These are phyloP conservation scores for Aristolochia contorta DNA, from an alignment of 164 flowering plant species.

Conservation along the genomic window DNA sequence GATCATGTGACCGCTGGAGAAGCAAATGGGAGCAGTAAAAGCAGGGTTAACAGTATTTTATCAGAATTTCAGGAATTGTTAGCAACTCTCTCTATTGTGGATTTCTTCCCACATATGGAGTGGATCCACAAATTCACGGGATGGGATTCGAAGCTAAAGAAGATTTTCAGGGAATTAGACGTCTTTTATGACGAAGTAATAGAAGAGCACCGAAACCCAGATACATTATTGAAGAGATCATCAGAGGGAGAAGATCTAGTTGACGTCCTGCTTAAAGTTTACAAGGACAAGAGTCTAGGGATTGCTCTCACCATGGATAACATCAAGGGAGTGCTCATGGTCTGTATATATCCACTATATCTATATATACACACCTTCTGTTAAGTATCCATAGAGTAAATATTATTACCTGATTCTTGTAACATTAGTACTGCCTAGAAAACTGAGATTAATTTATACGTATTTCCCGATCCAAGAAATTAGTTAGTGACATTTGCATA, in stretches of 20 bases:
- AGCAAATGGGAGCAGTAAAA: not conserved
- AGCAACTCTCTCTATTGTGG: constrained; percentile 4
- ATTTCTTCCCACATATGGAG: constrained; percentile 9
- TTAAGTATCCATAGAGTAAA: too few relatives aligned
- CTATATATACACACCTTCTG: not conserved
- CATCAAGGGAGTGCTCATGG: constrained; percentile 18
- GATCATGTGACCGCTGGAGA: not conserved
- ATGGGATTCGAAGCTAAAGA: constrained; percentile 1
- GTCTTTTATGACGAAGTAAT: constrained; percentile 4
- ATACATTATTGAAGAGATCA: not conserved
- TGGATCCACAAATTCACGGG: constrained; percentile 17
- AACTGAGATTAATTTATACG: too few relatives aligned
- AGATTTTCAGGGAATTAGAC: constrained; percentile 9
- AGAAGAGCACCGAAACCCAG: constrained; percentile 12
- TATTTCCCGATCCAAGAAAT: too few relatives aligned
- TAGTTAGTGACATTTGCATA: too few relatives aligned
- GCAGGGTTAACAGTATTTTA: not conserved
- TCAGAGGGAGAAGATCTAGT: constrained; percentile 7
- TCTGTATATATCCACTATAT: not conserved
- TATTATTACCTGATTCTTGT: too few relatives aligned
- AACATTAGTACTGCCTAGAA: not conserved
- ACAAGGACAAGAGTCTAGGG: constrained; percentile 1
- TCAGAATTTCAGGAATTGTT: constrained; percentile 4
- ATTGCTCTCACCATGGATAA: constrained; percentile 13
- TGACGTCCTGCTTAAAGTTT: constrained; percentile 11